Evolutionary conservation across 2,329 filamentous ascomycete species (phyloP).

Genomic region (Fusarium haematococcum): DNA sequence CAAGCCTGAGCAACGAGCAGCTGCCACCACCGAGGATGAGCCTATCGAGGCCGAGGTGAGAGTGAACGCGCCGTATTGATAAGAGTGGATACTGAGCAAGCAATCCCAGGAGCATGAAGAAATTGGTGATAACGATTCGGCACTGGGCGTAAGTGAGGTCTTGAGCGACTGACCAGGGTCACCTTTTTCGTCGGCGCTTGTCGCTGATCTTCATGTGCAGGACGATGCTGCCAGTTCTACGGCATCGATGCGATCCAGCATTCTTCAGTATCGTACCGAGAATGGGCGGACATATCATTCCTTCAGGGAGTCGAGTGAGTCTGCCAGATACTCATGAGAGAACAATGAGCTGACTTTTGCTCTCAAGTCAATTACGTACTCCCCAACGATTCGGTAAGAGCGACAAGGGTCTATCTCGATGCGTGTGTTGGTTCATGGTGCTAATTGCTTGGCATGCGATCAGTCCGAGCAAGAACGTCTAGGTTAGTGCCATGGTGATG

Average conservation of each 20-base stretch:
- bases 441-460: constrained; percentile 17
- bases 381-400: constrained; percentile 46
- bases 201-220: constrained; percentile 20
- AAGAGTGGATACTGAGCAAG: not conserved
- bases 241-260: constrained; percentile 50
- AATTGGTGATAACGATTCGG: constrained; percentile 39
- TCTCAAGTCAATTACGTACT: constrained; percentile 44
- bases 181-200: not conserved
- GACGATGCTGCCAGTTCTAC: constrained; percentile 46
- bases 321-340: fast-evolving
- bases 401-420: not conserved
- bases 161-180: not conserved
- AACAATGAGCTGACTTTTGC: not conserved
- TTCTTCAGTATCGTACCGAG: constrained; percentile 51
- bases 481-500: constrained; percentile 28
- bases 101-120: constrained; percentile 2
- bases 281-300: constrained; percentile 55
- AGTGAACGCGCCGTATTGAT: not conserved
- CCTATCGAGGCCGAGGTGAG: constrained; percentile 34
- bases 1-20: not conserved
- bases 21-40: constrained; percentile 9
- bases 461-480: constrained; percentile 49
- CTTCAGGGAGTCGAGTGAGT: constrained; percentile 46
- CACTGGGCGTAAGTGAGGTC: constrained; percentile 31
- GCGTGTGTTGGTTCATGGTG: not conserved